A percentile compares a stretch with the other conserved stretches of the same genome.
Conservation (phyloP, 129 eudicot species). For the Artemisia tridentata region DNA sequence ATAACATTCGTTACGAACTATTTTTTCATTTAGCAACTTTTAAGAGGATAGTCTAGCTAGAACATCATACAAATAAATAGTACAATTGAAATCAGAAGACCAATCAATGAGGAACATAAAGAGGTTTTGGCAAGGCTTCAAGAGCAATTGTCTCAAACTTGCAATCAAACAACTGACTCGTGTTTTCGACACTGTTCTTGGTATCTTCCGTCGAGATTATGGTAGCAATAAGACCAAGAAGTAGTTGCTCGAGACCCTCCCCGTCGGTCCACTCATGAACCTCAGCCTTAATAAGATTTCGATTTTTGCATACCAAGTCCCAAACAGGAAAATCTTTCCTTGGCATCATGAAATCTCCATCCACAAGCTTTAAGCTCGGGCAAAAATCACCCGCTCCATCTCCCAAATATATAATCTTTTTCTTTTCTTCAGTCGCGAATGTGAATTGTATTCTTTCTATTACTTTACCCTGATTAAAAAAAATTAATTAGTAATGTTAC, state of each 20-base stretch:
- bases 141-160: conserved; percentile 41
- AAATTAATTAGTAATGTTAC: neutral
- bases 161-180: conserved; percentile 44
- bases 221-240: conserved; percentile 33
- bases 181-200: neutral
- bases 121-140: conserved; percentile 45
- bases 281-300: conserved; percentile 37
- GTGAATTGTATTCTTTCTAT: conserved; percentile 54
- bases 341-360: conserved; percentile 72
- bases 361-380: conserved; percentile 59
- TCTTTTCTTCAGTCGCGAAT: conserved; percentile 36
- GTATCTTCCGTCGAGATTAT: conserved; percentile 23
- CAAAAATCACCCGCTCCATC: conserved; percentile 90
- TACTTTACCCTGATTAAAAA: conserved; percentile 50
- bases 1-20: too few species aligned
- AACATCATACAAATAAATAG: neutral
- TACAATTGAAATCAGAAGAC: neutral
- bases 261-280: conserved; percentile 68
- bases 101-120: conserved; percentile 45
- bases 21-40: too few species aligned
- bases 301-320: conserved; percentile 62
- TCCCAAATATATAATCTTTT: conserved; percentile 64
- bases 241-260: conserved; percentile 44
- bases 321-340: conserved; percentile 79
- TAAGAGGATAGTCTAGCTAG: neutral